These are phyloP conservation scores for Mycena sp. DNA, from an alignment of 1,284 basidiomycete species.

Conservation along the genomic window DNA sequence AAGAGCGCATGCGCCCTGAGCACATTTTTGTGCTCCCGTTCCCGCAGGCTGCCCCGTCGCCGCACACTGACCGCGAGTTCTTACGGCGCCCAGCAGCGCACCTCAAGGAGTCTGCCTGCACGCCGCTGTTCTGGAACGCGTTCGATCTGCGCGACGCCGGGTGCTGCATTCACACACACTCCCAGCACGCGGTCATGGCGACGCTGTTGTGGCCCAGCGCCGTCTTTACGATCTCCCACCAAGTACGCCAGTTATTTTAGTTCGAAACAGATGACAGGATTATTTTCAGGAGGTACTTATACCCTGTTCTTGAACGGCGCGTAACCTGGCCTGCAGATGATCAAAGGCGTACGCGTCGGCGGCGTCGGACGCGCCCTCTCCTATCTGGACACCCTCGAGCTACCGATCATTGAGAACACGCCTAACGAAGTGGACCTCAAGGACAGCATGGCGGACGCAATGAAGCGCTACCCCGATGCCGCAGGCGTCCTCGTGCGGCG, in stretches of 20 bases:
- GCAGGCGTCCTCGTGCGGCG: constrained; percentile 83
- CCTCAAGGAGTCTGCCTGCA: constrained; percentile 85
- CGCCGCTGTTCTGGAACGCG: constrained; percentile 92
- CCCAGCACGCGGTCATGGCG: constrained; percentile 87
- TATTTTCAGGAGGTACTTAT: constrained; percentile 48
- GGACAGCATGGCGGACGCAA: constrained; percentile 85
- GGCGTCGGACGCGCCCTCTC: constrained; percentile 78
- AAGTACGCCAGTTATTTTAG: constrained; percentile 50
- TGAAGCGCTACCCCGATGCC: constrained; percentile 81
- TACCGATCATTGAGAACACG: constrained; percentile 91
- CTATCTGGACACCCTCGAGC: constrained; percentile 85
- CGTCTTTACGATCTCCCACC: constrained; percentile 82
- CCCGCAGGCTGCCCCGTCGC: constrained; percentile 68
- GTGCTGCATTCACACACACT: constrained; percentile 90
- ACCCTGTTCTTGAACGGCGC: neutral
- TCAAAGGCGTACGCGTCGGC: constrained; percentile 84
- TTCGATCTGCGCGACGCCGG: constrained; percentile 81
- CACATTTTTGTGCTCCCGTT: constrained; percentile 90
- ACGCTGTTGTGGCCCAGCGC: constrained; percentile 78
- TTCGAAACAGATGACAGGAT: constrained; percentile 10
- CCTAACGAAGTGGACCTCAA: constrained; percentile 88
- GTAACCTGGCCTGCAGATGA: constrained; percentile 66
- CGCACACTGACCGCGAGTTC: constrained; percentile 75
- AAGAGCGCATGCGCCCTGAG: constrained; percentile 81
- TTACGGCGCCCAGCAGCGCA: constrained; percentile 74